A percentile compares a stretch with the other conserved stretches of the same genome.
phyloP scores from a whole-genome alignment of 2,329 filamentous ascomycete genomes.

The Tolypocladium album region DNA sequence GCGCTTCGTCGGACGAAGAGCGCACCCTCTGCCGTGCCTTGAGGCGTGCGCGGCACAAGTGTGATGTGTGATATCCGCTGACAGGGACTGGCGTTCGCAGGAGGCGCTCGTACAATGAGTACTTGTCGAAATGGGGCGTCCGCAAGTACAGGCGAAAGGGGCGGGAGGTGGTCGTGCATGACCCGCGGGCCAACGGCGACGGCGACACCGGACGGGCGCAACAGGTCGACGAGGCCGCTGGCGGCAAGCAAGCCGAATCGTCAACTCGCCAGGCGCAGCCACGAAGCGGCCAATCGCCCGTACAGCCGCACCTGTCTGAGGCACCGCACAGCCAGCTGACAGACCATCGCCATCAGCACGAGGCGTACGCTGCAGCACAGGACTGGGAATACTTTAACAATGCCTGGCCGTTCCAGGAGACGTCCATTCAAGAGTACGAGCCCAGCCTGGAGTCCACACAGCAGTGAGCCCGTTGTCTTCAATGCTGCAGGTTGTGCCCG shows the following conservation, averaged over 20 bases:
- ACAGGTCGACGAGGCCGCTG: neutral
- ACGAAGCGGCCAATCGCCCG: neutral
- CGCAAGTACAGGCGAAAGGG: slow-evolving; percentile 36
- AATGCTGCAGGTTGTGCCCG: neutral
- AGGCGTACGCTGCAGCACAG: too few relatives aligned
- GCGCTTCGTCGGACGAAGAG: neutral
- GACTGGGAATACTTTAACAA: neutral
- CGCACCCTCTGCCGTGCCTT: neutral
- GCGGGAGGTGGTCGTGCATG: slow-evolving; percentile 5
- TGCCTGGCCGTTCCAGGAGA: neutral
- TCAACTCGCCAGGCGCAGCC: neutral
- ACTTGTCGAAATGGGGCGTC: slow-evolving; percentile 33
- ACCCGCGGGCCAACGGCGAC: neutral
- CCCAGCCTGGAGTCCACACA: neutral
- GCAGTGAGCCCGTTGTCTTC: neutral
- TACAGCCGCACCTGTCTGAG: neutral
- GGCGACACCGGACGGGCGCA: neutral
- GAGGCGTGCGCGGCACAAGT: too few relatives aligned
- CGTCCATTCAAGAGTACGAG: neutral
- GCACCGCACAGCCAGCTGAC: neutral
- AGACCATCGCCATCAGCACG: neutral
- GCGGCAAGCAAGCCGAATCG: neutral
- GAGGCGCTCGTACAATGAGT: slow-evolving; percentile 37
- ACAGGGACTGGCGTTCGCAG: slow-evolving; percentile 5
- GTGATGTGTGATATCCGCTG: neutral